Base-by-base conservation (phyloP, 2,329 filamentous ascomycete genomes). In the Diaporthe nobilis region DNA sequence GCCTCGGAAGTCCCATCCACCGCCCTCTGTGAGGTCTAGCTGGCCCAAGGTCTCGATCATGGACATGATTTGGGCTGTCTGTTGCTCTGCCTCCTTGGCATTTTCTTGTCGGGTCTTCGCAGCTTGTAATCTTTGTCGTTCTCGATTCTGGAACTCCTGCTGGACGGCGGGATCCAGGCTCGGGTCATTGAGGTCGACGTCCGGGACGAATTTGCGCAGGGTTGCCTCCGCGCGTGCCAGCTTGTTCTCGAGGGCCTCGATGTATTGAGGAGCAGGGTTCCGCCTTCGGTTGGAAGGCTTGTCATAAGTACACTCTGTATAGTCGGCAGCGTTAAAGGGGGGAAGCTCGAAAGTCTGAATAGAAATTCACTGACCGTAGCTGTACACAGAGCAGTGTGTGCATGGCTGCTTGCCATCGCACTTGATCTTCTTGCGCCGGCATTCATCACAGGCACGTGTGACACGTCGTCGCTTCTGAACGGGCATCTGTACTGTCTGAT, bases 331-430 rank as follows among this genome's bases (percentile, higher is more conserved):
- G 74, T 77, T 34, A 76, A 47, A 8, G 17, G 72, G 47, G 39
- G 20, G 22, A 1, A 20, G 9, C 39, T 28, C 49, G 51, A 25
- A n/a, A 15, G 17, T 31, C 28, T 9, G 15, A 22, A 63, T 34
- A 51, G 53, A 42, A 71, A 9, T 72, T 53, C 44, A 80, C 89
- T 82, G 89, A 98, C 97, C 96, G 88, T 99, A 99, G 83, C 95
- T 98, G 85, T 99, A 99, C 68, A 98, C 95, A 15, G 96, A 98
- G 84, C 97, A 99, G 85, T 98, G 97, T 0, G 96, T 98, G 85
- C 94, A 97, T 13, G 94, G 94, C 82, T 96, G 94, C 84, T 95
- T 95, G 79, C 94, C 94, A 83, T 96, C 94, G 80, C 94, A 96
- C 83, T 96, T 96, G 81, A 96, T 96, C 85, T 96, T 96, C 84